Base-by-base conservation (phyloP, 176 grass and related monocot species). In the Hordeum vulgare region DNA sequence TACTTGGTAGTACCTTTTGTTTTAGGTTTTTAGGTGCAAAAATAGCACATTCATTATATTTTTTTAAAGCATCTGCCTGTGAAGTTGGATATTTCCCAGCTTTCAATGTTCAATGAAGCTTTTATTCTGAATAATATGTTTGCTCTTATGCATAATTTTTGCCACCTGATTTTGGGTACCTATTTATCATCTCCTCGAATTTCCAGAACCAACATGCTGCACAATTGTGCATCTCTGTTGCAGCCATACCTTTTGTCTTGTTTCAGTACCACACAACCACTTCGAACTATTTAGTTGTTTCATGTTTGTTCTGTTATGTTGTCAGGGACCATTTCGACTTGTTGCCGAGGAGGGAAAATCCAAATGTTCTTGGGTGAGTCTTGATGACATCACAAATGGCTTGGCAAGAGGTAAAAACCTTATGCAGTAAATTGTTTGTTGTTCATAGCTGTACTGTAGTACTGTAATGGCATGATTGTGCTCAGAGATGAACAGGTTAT, bases 291-390 rank as follows among this genome's bases (percentile, higher is more conserved):
- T 88, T 80, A 74, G 74, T 69, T 82, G 39, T 73, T 79, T 75
- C 35, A 63, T 72, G 28, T 70, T 24, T 74, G 29, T 54, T 82
- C 18, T 74, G 6, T 61, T 66, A 28, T 85, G 27, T 71, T 66
- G 27, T 70, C 79, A 99, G 96, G 96, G 96, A 3, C 93, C 96
- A 89, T 89, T 99, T 88, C 85, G 93, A 62, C 96, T 99, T 82
- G 96, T 99, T 75, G 96, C 96, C 18, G 96, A 99, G 28, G 96
- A 99, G 61, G 96, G 96, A 11, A 99, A 94, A 81, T 99, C 96
- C 31, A 96, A 99, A 85, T 99, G 96, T 90, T 99, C 96, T 44
- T 99, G 93, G 96, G 93, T 99, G 86, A 99, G 96, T 63, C 93
- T 99, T 82, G 96, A 99, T 90, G 96, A 99, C 57, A 91, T 96